Conservation (phyloP, 78 protist species). For the Capsaspora owczarzaki region DNA sequence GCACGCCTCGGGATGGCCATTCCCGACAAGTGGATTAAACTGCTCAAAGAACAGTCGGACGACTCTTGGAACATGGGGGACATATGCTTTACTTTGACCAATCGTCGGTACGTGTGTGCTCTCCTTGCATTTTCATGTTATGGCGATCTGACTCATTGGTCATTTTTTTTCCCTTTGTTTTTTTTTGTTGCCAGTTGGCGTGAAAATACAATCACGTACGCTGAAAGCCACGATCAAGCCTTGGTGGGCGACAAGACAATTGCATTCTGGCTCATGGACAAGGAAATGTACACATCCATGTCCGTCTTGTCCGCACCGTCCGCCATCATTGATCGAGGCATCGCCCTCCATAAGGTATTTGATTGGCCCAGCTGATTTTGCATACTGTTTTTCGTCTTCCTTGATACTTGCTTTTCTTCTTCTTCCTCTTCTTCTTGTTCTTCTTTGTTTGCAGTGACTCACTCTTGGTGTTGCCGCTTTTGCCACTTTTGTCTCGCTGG, state of each 20-base stretch:
- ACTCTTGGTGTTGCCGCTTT: neutral
- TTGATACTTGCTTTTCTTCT: neutral
- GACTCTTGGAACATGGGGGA: conserved; percentile 83
- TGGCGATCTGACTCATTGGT: neutral
- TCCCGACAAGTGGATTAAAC: conserved; percentile 91
- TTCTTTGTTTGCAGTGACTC: neutral
- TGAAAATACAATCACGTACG: conserved; percentile 80
- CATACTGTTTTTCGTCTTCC: neutral
- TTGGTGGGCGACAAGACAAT: conserved; percentile 95
- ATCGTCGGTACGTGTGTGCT: conserved; percentile 51
- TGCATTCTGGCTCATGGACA: conserved; percentile 95
- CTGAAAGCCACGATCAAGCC: conserved; percentile 87
- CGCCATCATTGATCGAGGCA: conserved; percentile 77
- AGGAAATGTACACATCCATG: conserved; percentile 77
- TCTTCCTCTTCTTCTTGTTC: neutral
- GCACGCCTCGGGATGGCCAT: conserved; percentile 72
- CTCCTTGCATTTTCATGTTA: neutral
- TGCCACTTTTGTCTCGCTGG: neutral
- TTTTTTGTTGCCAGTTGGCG: neutral
- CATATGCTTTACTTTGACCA: conserved; percentile 59
- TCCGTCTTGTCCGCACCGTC: conserved; percentile 24
- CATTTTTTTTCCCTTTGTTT: neutral
- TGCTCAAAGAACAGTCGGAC: conserved; percentile 70
- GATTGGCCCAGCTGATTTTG: neutral
- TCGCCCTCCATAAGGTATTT: conserved; percentile 86